Base-by-base conservation (phyloP, 352 stramenopile genomes). In the Globisporangium takayamanum region DNA sequence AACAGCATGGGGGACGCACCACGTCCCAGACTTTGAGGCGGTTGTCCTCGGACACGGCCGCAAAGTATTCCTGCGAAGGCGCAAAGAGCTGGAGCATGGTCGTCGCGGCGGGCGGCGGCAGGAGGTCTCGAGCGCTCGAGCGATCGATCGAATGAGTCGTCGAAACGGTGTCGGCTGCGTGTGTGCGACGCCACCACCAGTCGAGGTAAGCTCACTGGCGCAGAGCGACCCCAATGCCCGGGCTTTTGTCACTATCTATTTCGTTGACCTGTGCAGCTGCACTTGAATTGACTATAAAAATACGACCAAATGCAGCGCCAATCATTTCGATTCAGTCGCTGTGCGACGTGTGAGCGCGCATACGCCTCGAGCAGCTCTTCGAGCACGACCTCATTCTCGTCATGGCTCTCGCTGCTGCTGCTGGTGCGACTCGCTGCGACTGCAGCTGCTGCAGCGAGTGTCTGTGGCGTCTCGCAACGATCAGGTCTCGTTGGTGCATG, bases 21-120 rank as follows among this genome's bases (percentile, higher is more conserved):
- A 89, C 73, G 62, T 94, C 70, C 82, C 83, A 94, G 47, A 94
- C 69, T 71, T 89, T 89, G 52, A 94, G 74, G 46, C 85, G 83
- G 59, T 80, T 81, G 70, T 94, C 85, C 53, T 88, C 80, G 47
- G 83, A 87, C 64, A 94, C 82, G 63, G 76, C 73, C 55, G 79
- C 83, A 60, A 91, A 91, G 67, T 77, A 80, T 63, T 86, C 80
- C 62, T 86, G 83, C 71, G 81, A 81, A 53, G 78, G 66, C 55
- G 79, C 73, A 59, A 94, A 89, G 69, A 85, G 68, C 64, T 89
- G 83, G 76, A 92, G 83, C 58, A 68, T 70, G 53, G 60, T 64
- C 52, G 15, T 22, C 37, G 37, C 51, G 51, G 20, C 14, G 1
- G 51, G 20, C 36, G 36, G 22, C 10, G 22, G n/a, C 51, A 37